These are phyloP conservation scores for Eucalyptus virginea DNA, from an alignment of 345 rosid genomes.

Conservation along the genomic window DNA sequence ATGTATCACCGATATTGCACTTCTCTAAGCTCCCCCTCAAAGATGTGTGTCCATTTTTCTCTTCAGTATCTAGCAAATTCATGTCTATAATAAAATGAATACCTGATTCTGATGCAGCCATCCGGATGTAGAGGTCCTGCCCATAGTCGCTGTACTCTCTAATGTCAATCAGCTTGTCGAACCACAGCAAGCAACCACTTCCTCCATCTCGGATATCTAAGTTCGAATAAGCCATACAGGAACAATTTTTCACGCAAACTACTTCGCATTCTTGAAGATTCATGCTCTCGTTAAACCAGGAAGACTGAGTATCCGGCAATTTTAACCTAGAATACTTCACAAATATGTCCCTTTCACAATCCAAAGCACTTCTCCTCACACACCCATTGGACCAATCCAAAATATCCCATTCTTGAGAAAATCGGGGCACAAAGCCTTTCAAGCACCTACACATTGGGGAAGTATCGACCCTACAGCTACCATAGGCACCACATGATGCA, in stretches of 20 bases:
- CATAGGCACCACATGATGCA: conserved; percentile 24
- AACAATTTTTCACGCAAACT: conserved; percentile 28
- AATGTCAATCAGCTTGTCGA: neutral
- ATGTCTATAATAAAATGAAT: neutral
- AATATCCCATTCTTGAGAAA: conserved; percentile 11
- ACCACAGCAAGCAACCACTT: neutral
- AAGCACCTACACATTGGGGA: conserved; percentile 23
- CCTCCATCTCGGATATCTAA: conserved; percentile 17
- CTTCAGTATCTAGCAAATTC: neutral
- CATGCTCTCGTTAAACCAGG: conserved; percentile 6
- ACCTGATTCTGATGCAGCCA: neutral
- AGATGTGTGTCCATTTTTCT: neutral
- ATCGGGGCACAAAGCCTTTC: conserved; percentile 30
- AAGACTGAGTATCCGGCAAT: conserved; percentile 19
- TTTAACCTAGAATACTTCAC: conserved; percentile 4
- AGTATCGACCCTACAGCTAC: conserved; percentile 13
- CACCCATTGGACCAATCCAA: conserved; percentile 28
- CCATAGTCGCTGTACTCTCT: neutral
- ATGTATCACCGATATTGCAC: neutral
- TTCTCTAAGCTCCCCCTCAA: neutral
- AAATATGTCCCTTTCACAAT: conserved; percentile 20
- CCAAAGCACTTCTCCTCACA: conserved; percentile 10
- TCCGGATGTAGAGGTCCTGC: conserved; percentile 1
- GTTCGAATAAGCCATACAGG: conserved; percentile 33
- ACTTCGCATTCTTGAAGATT: conserved; percentile 15